A percentile compares a stretch with the other conserved stretches of the same genome.
Evolutionary conservation across 139 green algal genomes (phyloP).

Genomic region (Coelastrella sp.): DNA sequence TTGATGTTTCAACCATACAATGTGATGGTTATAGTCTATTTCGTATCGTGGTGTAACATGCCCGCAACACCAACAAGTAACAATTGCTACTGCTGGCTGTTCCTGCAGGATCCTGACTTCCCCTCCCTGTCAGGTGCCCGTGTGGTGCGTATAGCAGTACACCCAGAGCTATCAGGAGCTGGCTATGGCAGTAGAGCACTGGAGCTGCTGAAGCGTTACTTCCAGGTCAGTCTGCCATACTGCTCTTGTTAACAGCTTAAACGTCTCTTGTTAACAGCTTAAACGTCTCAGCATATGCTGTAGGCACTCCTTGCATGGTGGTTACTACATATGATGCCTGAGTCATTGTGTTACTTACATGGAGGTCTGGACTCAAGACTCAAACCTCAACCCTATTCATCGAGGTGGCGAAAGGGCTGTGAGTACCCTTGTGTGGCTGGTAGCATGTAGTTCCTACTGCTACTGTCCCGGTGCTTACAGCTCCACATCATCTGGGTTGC

Average conservation of each 20-base stretch:
- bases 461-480: neutral
- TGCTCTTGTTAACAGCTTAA: neutral
- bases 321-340: too few relatives aligned
- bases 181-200: constrained; percentile 88
- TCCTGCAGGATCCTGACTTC: constrained; percentile 93
- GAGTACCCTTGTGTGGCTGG: neutral
- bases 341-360: too few relatives aligned
- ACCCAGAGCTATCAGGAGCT: constrained; percentile 89
- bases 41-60: too few relatives aligned
- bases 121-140: constrained; percentile 90
- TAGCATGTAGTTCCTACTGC: neutral
- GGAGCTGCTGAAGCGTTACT: constrained; percentile 71
- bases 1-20: too few relatives aligned
- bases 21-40: too few relatives aligned
- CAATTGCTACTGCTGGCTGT: neutral
- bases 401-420: neutral
- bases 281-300: too few relatives aligned
- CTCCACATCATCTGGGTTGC: constrained; percentile 12
- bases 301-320: neutral
- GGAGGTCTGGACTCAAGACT: too few relatives aligned
- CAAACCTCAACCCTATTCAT: too few relatives aligned
- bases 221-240: constrained; percentile 49
- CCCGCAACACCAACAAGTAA: too few relatives aligned
- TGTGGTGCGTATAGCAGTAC: constrained; percentile 96
- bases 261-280: neutral